phyloP scores from a whole-genome alignment of 2,329 filamentous ascomycete genomes.

The Phyllosticta ampelicida region DNA sequence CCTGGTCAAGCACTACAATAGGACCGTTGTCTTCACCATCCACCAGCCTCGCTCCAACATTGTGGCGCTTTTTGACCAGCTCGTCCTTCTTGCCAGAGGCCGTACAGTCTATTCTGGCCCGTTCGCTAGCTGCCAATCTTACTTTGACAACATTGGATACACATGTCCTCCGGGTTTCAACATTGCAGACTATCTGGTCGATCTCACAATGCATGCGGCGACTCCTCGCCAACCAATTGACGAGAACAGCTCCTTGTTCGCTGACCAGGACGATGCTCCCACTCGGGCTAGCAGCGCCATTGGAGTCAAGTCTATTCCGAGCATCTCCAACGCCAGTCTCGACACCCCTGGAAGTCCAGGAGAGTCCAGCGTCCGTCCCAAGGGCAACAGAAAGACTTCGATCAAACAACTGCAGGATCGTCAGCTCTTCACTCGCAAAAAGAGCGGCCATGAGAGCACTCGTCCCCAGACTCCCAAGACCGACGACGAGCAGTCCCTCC shows the following conservation, averaged over 20 bases:
- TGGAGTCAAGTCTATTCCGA: constrained; percentile 83
- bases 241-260: constrained; percentile 47
- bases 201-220: constrained; percentile 92
- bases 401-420: constrained; percentile 78
- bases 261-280: constrained; percentile 52
- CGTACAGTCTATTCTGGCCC: constrained; percentile 89
- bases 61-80: constrained; percentile 86
- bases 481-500: constrained; percentile 43
- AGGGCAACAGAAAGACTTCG: constrained; percentile 63
- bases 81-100: constrained; percentile 83
- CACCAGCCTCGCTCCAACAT: constrained; percentile 98
- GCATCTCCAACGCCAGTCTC: constrained; percentile 61
- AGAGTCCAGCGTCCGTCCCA: constrained; percentile 54
- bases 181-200: constrained; percentile 94
- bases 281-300: constrained; percentile 77
- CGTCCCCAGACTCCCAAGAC: constrained; percentile 51
- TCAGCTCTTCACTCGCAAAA: constrained; percentile 79
- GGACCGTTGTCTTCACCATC: constrained; percentile 96
- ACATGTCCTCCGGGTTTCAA: constrained; percentile 94
- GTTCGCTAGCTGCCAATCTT: constrained; percentile 76
- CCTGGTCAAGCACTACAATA: constrained; percentile 88
- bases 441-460: constrained; percentile 32
- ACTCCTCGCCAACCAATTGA: constrained; percentile 43
- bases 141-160: constrained; percentile 88
- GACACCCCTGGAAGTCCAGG: constrained; percentile 45